Conservation (phyloP, 1,284 basidiomycete species). For the Afroboletus lepidellus region DNA sequence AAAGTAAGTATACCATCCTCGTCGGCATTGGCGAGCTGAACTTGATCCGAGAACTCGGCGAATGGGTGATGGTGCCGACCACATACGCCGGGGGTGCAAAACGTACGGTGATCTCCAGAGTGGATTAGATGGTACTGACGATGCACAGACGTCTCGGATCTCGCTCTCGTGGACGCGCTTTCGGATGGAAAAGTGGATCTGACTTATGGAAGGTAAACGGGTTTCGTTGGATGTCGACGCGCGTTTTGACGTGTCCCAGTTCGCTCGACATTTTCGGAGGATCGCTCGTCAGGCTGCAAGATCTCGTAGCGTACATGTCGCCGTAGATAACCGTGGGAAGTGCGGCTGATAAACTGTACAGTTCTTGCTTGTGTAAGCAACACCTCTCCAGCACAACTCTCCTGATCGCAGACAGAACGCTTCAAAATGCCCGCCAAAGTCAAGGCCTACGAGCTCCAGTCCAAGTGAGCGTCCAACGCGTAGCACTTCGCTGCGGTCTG, state of each 20-base stretch:
- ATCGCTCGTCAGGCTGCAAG: constrained; percentile 65
- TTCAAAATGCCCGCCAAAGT: constrained; percentile 82
- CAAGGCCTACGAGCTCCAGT: constrained; percentile 98
- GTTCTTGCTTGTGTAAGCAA: constrained; percentile 32
- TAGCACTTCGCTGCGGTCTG: neutral
- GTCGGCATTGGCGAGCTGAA: constrained; percentile 12
- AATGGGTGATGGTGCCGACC: constrained; percentile 90
- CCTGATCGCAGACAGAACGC: constrained; percentile 29
- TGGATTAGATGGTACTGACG: constrained; percentile 5
- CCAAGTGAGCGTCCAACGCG: constrained; percentile 67
- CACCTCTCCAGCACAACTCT: constrained; percentile 5
- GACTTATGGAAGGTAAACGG: constrained; percentile 86
- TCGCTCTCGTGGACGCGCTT: constrained; percentile 79
- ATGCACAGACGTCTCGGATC: constrained; percentile 72
- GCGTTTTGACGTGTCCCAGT: constrained; percentile 37
- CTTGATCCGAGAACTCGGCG: constrained; percentile 67
- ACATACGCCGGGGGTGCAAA: constrained; percentile 98
- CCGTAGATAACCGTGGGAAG: constrained; percentile 29
- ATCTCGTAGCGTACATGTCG: constrained; percentile 47
- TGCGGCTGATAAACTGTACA: constrained; percentile 39
- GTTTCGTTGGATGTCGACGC: neutral
- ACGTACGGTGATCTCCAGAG: constrained; percentile 43
- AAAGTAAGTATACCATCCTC: constrained; percentile 49
- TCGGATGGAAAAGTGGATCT: constrained; percentile 89
- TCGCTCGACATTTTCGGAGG: constrained; percentile 87